Conservation (phyloP, 2,329 filamentous ascomycete genomes). For the Colletotrichum gigasporum region DNA sequence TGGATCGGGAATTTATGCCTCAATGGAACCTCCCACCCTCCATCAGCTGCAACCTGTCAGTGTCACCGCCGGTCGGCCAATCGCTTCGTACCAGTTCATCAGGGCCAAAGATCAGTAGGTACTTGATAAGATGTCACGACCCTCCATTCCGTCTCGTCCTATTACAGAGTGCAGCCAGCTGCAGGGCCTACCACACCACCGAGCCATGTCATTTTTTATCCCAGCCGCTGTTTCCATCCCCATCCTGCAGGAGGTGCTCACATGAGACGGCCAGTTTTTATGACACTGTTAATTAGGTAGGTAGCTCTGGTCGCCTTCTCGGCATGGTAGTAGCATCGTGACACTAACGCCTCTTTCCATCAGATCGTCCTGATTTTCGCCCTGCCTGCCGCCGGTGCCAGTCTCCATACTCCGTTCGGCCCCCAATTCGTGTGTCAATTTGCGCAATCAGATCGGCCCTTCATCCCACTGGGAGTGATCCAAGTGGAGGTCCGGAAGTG, state of each 20-base stretch:
- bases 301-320: too few species aligned
- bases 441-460: slow-evolving; percentile 22
- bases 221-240: background rate
- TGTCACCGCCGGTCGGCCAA: slow-evolving; percentile 24
- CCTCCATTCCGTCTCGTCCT: slow-evolving; percentile 4
- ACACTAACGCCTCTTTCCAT: too few species aligned
- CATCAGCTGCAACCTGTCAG: background rate
- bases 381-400: too few species aligned
- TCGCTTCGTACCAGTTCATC: slow-evolving; percentile 14
- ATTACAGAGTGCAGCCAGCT: background rate
- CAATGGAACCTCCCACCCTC: slow-evolving; percentile 8
- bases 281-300: too few species aligned
- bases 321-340: too few species aligned
- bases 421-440: background rate
- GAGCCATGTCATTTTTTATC: background rate
- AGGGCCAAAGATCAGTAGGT: slow-evolving; percentile 18
- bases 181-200: background rate
- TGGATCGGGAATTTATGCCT: slow-evolving; percentile 12
- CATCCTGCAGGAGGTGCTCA: background rate
- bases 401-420: background rate
- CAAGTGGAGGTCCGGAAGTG: slow-evolving; percentile 18
- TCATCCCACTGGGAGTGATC: slow-evolving; percentile 10
- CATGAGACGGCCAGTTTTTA: background rate
- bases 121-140: slow-evolving; percentile 31
- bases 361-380: too few species aligned